Conservation (phyloP, 805 yeast genomes). For the Cyberlindnera euphorbiiphila region DNA sequence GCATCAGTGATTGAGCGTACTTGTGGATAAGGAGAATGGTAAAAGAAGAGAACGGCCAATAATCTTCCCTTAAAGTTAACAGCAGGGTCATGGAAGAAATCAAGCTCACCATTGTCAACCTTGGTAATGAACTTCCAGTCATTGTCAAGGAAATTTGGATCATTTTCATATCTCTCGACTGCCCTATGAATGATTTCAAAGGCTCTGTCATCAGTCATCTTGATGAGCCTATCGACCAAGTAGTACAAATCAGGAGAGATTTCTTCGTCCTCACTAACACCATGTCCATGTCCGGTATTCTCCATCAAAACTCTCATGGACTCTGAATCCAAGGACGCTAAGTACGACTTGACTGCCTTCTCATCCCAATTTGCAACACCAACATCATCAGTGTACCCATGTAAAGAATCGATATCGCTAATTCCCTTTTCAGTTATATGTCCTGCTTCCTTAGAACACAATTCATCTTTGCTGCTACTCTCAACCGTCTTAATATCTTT, state of each 20-base stretch:
- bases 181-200: slow-evolving; percentile 32
- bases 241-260: slow-evolving; percentile 13
- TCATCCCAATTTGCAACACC: slow-evolving; percentile 10
- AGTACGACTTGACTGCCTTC: slow-evolving; percentile 8
- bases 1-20: slow-evolving; percentile 61
- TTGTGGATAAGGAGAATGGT: slow-evolving; percentile 58
- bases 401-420: no score
- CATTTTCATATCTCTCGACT: slow-evolving; percentile 41
- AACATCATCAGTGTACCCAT: no score
- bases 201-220: slow-evolving; percentile 28
- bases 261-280: slow-evolving; percentile 6
- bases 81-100: slow-evolving; percentile 1
- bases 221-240: slow-evolving; percentile 7
- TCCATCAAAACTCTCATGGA: slow-evolving; percentile 8
- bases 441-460: no score
- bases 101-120: slow-evolving; percentile 2
- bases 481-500: no score
- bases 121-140: slow-evolving; percentile 13
- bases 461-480: no score
- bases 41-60: slow-evolving; percentile 33
- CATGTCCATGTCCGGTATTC: slow-evolving; percentile 15
- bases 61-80: slow-evolving; percentile 7
- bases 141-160: slow-evolving; percentile 41
- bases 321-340: slow-evolving; percentile 4
- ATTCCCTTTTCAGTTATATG: no score